A percentile compares a stretch with the other conserved stretches of the same genome.
Evolutionary conservation across 345 rosid genomes (phyloP).

Genomic region (Passiflora organensis): DNA sequence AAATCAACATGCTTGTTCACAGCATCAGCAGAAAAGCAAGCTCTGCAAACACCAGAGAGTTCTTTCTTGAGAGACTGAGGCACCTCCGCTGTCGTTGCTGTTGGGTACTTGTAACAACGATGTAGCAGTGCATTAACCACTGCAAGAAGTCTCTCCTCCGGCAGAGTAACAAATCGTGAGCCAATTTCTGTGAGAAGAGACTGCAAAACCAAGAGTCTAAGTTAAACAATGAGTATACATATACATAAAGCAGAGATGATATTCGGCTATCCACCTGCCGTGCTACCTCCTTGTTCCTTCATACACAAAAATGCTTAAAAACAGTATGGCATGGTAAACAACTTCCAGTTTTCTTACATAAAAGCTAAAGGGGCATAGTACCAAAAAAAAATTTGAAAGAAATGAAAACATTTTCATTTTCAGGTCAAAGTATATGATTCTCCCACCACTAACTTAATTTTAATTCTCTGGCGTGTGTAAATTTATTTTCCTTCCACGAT

Average conservation of each 20-base stretch:
- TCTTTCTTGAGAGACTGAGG: conserved; percentile 98
- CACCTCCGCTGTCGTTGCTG: conserved; percentile 96
- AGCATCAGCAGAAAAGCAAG: conserved; percentile 98
- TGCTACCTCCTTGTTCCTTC: neutral
- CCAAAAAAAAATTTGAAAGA: neutral
- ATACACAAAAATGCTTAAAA: neutral
- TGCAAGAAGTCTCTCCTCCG: conserved; percentile 95
- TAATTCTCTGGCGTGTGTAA: too few species aligned
- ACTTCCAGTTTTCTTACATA: too few species aligned
- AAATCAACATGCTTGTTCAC: conserved; percentile 94
- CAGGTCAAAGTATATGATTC: too few species aligned
- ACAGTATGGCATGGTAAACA: neutral
- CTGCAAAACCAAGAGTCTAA: conserved; percentile 39
- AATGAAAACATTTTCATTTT: too few species aligned
- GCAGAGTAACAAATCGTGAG: conserved; percentile 90
- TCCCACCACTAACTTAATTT: too few species aligned
- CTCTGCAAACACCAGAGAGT: conserved; percentile 97
- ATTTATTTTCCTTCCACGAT: neutral
- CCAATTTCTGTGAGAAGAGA: conserved; percentile 90
- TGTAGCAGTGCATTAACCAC: conserved; percentile 97
- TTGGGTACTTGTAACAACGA: conserved; percentile 98
- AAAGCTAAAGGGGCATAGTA: neutral
- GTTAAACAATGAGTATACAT: neutral
- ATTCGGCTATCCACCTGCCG: neutral
- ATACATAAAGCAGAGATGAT: neutral